Evolutionary conservation across 257 asterid genomes (phyloP).

Genomic region (Dorcoceras hygrometricum): DNA sequence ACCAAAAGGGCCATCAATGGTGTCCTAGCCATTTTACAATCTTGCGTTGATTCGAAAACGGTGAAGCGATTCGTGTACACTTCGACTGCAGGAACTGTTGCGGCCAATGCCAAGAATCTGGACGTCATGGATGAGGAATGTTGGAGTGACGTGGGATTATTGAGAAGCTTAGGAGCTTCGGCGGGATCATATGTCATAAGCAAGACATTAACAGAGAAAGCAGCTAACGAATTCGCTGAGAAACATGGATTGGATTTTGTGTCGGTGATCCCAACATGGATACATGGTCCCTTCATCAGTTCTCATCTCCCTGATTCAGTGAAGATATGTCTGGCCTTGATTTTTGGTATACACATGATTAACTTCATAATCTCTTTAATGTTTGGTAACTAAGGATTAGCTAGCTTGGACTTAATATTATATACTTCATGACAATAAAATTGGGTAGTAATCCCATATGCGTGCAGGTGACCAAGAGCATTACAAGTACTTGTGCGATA

Average conservation of each 20-base stretch:
- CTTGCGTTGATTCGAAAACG: conserved; percentile 18
- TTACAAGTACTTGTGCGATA: conserved; percentile 8
- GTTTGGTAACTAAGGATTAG: too few relatives aligned
- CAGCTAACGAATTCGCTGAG: conserved; percentile 18
- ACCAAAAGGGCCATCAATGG: conserved; percentile 1
- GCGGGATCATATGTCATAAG: conserved; percentile 11
- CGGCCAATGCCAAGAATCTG: background rate
- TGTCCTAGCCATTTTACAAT: conserved; percentile 12
- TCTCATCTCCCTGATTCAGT: conserved; percentile 14
- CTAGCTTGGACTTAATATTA: too few relatives aligned
- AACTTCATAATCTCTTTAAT: too few relatives aligned
- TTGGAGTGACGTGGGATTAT: conserved; percentile 9
- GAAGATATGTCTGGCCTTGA: conserved; percentile 5
- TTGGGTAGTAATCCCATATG: background rate
- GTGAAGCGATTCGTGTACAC: conserved; percentile 22
- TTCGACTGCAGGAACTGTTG: conserved; percentile 9
- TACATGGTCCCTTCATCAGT: conserved; percentile 20
- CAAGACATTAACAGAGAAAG: conserved; percentile 20
- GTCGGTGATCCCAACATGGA: conserved; percentile 7
- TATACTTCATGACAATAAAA: too few relatives aligned
- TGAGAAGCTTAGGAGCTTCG: background rate
- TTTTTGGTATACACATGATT: background rate
- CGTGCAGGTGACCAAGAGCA: conserved; percentile 29
- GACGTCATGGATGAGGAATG: conserved; percentile 1
- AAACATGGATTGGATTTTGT: conserved; percentile 10